A percentile compares a stretch with the other conserved stretches of the same genome.
phyloP scores from a whole-genome alignment of 768 basidiomycete genomes.

The Coprinopsis sp. region DNA sequence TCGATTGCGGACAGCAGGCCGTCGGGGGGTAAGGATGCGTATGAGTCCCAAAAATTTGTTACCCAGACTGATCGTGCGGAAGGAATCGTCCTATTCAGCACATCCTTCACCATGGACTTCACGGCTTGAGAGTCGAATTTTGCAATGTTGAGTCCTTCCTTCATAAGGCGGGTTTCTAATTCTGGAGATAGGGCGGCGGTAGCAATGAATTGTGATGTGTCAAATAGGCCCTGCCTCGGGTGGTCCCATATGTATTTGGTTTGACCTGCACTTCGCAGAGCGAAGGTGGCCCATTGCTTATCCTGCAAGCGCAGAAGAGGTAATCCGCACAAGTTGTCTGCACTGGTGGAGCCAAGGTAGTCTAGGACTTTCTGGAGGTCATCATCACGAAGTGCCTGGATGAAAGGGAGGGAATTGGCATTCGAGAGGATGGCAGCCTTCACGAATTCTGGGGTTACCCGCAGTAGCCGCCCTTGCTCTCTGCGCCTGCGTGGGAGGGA shows the following conservation, averaged over 20 bases:
- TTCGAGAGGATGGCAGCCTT: neutral
- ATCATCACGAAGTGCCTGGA: neutral
- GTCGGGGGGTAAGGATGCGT: conserved; percentile 8
- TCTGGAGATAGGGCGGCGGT: neutral
- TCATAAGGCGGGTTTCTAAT: neutral
- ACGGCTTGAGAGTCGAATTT: neutral
- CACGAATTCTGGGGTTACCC: neutral
- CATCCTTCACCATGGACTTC: conserved; percentile 1
- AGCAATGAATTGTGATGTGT: neutral
- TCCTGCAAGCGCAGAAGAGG: conserved; percentile 1
- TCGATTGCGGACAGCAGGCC: conserved; percentile 14
- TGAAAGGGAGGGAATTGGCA: no score
- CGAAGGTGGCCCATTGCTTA: conserved; percentile 1
- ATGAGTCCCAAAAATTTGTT: conserved; percentile 28
- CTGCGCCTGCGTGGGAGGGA: neutral
- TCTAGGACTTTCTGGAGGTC: neutral
- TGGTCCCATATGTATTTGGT: neutral
- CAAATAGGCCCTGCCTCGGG: neutral
- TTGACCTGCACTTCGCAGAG: conserved; percentile 26
- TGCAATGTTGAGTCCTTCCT: neutral
- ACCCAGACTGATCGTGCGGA: conserved; percentile 20
- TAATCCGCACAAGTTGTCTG: neutral
- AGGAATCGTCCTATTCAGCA: neutral
- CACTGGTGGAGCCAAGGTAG: neutral
- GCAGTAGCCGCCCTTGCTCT: no score